phyloP scores from a whole-genome alignment of 148 eudicot genomes.

The Diospyros kaki region DNA sequence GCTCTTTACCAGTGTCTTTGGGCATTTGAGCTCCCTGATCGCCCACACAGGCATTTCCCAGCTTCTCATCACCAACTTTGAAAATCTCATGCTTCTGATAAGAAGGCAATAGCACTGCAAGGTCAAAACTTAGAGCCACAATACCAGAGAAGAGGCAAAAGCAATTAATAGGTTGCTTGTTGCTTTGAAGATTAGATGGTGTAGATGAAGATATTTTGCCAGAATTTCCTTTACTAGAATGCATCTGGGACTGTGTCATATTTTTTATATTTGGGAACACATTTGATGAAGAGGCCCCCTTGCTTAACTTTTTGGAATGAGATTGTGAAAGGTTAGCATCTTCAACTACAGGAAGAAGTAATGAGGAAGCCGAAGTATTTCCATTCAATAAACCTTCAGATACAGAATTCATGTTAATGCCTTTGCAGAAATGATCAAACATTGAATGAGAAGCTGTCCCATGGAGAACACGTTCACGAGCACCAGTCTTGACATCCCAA shows the following conservation, averaged over 20 bases:
- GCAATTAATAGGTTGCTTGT: slow-evolving; percentile 55
- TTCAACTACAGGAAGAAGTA: slow-evolving; percentile 45
- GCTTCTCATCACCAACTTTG: slow-evolving; percentile 25
- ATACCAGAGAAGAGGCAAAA: slow-evolving; percentile 80
- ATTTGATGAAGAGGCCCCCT: slow-evolving; percentile 24
- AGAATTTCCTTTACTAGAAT: slow-evolving; percentile 27
- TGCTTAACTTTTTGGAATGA: slow-evolving; percentile 24
- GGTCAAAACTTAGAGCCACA: slow-evolving; percentile 73
- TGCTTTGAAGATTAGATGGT: slow-evolving; percentile 23
- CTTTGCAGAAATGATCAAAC: slow-evolving; percentile 76
- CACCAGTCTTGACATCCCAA: slow-evolving; percentile 95
- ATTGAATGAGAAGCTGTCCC: slow-evolving; percentile 91
- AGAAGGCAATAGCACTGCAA: slow-evolving; percentile 55
- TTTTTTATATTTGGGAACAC: slow-evolving; percentile 23
- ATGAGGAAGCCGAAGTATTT: slow-evolving; percentile 76
- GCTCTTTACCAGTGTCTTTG: slow-evolving; percentile 23
- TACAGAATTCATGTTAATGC: slow-evolving; percentile 22
- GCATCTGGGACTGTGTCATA: slow-evolving; percentile 21
- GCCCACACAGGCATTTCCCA: slow-evolving; percentile 19
- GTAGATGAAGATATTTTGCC: slow-evolving; percentile 15
- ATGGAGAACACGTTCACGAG: slow-evolving; percentile 89
- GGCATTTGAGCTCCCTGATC: slow-evolving; percentile 20
- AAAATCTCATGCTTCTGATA: slow-evolving; percentile 22
- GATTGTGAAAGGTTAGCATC: slow-evolving; percentile 38
- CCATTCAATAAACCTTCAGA: slow-evolving; percentile 35